Base-by-base conservation (phyloP, 2,329 filamentous ascomycete genomes). In the Pseudogymnoascus sp. region DNA sequence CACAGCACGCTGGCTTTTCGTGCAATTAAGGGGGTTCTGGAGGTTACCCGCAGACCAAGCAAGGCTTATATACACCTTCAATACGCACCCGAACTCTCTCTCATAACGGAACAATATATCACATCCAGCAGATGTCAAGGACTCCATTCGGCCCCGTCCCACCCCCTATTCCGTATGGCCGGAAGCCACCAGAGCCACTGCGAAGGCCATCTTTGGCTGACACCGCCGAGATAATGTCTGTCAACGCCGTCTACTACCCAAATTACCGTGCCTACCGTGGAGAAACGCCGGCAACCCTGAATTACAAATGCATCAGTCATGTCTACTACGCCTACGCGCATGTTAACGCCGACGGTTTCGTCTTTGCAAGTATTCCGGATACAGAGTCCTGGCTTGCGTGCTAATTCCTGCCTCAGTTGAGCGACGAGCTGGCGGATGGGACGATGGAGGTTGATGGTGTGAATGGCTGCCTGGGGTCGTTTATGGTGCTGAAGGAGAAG, bases 181-280 rank as follows among this genome's bases (percentile, higher is more conserved):
- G 68, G 41, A 66, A 65, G 57, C 67, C 69, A 37, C 16, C 64
- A 28, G 62, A 59, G 30, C 62, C 64, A 34, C 58, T 30, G 57
- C 66, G 70, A 60, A 63, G 69, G 43, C 69, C 70, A n/a, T 71
- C 70, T 50, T 66, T 70, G 3, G 69, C 68, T 54, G 67, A 69
- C 12, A 70, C 65, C 39, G 65, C 68, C n/a, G 76, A 72, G 63
- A 76, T 85, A 63, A 81, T 83, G 75, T 81, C 78, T 70, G 83
- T 82, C 69, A 94, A 94, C 73, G 89, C 87, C 20, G 87, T 91
- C 16, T 94, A 93, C 75, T 94, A 90, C 72, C 88, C 89, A n/a
- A 93, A 90, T 74, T 85, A 84, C 76, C 79, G 85, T 62, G 83
- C 91, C 66, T 91, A 91, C 74, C 79, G 81, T 61, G 82, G 86